Evolutionary conservation across 495 filamentous ascomycete genomes (phyloP), one percentile per base, ranked within the genome.

Genomic region (Peziza echinospora): DNA sequence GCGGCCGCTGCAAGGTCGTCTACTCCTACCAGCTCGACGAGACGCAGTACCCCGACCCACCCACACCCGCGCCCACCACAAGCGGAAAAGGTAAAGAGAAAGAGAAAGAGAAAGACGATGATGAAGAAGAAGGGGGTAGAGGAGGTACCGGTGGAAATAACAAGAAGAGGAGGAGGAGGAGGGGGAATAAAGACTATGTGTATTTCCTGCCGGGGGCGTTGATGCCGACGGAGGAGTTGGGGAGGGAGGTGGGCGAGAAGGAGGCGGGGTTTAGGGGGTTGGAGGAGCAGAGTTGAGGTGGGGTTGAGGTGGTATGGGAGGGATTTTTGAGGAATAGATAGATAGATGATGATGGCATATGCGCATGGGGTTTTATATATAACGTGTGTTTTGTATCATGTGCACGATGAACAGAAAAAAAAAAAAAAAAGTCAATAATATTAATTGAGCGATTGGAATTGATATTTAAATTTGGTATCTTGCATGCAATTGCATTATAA

Each of bases 1-100:
- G 80, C 61, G 72, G 67, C 2, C 60, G 79, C 48, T 85, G 80
- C 63, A 63, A 67, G 22, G 53, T 81, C 21, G 63, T 72, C 2
- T 66, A 80, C 41, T 80, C 75, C 26, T 85, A 85, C 62, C 61
- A 65, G 49, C 54, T 73, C 2, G 67, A 69, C 45, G 58, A 56
- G 49, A 45, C 46, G 30, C 62, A 65, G 51, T 69, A 59, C 41
- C 49, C 39, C 19, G 19, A 22, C n/a, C 26, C 45, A 19, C 26
- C 37, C 8, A 24, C 40, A 3, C n/a, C n/a, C n/a, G 40, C 41
- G 9, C 10, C 34, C 24, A 50, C 40, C 16, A 42, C 41, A 16
- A 46, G 49, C 4, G 45, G 45, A 23, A 47, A 54, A 21, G 51
- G 39, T 13, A 60, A 59, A 47, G 51, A 63, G 7, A 41, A 47